Evolutionary conservation across 108 stramenopile species (phyloP), one percentile per base, ranked within the genome.

Genomic region (Nitzschia sp.): DNA sequence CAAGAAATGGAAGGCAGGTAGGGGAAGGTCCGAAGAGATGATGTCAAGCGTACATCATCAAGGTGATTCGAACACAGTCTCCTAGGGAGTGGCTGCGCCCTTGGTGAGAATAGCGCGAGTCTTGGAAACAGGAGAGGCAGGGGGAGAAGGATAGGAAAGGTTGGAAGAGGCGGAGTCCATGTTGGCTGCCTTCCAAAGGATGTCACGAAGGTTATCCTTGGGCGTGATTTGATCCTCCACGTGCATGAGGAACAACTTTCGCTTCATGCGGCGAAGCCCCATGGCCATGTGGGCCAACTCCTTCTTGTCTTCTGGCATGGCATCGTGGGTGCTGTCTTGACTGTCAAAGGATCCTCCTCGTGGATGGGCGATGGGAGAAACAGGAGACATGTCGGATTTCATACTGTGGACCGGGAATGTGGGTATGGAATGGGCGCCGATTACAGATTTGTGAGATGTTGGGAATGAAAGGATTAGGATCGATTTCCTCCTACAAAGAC

Each of bases 231-330:
- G 15, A 21, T 41, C 67, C 39, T 66, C 73, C 24, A 61, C 65
- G 20, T 67, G 65, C 66, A 65, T 57, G 20, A 75, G 53, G 10
- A 75, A 59, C 15, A 75, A 25, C 19, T 66, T 41, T n/a, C 73
- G 64, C 67, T 75, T 75, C 57, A 68, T 68, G 21, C 73, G 64
- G 48, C 73, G 73, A n/a, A 75, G 65, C 6, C 51, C 57, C 44
- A 55, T 53, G 15, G 73, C 60, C 50, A 75, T 48, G n/a, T 63
- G 21, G 19, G 53, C 53, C 19, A 71, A 21, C 19, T 71, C 70
- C 41, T 53, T 34, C n/a, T 46, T 55, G 10, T 56, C 15, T 63
- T 63, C 64, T 12, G 51, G 26, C 5, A 20, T 40, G 20, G 54
- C 21, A 11, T 40, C 57, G 20, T 37, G 37, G 15, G 11, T 37